Evolutionary conservation across 2,329 filamentous ascomycete species (phyloP).

Genomic region (Colletotrichum plurivorum): DNA sequence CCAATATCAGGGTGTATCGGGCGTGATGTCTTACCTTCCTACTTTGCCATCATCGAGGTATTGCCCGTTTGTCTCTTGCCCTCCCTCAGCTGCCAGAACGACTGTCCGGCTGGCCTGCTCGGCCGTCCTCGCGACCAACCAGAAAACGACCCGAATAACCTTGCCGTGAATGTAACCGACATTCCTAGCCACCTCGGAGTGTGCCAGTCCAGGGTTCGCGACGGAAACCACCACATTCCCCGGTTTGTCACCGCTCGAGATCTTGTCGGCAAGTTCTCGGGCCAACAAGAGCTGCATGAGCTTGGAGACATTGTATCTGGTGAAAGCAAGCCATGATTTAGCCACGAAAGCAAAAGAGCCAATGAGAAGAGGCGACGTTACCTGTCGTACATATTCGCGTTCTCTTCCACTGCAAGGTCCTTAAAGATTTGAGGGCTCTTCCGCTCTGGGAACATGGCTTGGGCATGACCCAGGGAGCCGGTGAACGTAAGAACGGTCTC

Average conservation of each 20-base stretch:
- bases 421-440: slow-evolving; percentile 48
- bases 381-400: slow-evolving; percentile 6
- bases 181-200: slow-evolving; percentile 1
- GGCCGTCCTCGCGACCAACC: slow-evolving; percentile 49
- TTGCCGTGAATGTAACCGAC: slow-evolving; percentile 7
- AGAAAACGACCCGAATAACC: neutral
- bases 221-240: slow-evolving; percentile 1
- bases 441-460: slow-evolving; percentile 50
- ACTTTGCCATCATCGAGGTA: slow-evolving; percentile 54
- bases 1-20: too few species aligned
- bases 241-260: neutral
- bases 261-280: slow-evolving; percentile 14
- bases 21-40: neutral
- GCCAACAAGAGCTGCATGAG: slow-evolving; percentile 16
- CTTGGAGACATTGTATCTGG: slow-evolving; percentile 25
- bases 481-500: slow-evolving; percentile 7
- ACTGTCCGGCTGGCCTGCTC: slow-evolving; percentile 57
- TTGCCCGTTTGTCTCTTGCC: slow-evolving; percentile 54
- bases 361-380: neutral
- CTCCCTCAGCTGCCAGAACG: slow-evolving; percentile 53
- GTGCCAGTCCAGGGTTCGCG: slow-evolving; percentile 2
- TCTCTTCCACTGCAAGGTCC: slow-evolving; percentile 43
- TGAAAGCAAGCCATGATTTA: neutral
- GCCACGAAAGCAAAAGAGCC: accelerated
- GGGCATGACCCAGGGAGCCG: neutral